phyloP scores from a whole-genome alignment of 1,284 basidiomycete species.

The Hemileccinum hortonii region DNA sequence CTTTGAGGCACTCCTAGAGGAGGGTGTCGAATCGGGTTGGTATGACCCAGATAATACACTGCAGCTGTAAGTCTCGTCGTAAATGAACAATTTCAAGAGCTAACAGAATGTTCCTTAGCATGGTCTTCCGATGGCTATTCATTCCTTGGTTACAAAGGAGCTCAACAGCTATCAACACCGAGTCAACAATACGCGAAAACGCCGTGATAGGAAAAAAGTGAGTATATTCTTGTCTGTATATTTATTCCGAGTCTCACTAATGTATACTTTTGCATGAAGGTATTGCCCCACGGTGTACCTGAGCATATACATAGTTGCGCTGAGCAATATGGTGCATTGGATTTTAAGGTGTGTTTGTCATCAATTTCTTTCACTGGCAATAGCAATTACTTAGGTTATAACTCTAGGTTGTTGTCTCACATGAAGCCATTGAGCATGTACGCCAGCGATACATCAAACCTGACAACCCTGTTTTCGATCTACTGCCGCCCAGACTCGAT shows the following conservation, averaged over 20 bases:
- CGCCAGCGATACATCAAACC: not conserved
- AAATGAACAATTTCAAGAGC: too few relatives aligned
- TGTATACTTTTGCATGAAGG: too few relatives aligned
- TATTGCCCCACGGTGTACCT: too few relatives aligned
- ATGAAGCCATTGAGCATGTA: too few relatives aligned
- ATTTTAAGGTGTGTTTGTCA: too few relatives aligned
- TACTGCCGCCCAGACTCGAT: not conserved
- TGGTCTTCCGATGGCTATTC: constrained; percentile 23
- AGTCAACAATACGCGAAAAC: constrained; percentile 17
- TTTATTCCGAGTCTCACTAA: not conserved
- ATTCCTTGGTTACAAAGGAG: constrained; percentile 29
- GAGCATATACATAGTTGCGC: too few relatives aligned
- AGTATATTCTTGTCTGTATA: not conserved
- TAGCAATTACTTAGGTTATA: too few relatives aligned
- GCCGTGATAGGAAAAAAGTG: constrained; percentile 16
- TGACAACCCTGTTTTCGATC: not conserved
- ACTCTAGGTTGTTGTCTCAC: too few relatives aligned
- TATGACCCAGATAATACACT: not conserved
- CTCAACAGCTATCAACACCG: constrained; percentile 14
- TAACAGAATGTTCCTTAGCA: too few relatives aligned
- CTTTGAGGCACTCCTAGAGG: not conserved
- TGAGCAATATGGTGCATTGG: too few relatives aligned
- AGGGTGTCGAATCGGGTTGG: not conserved
- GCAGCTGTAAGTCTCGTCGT: not conserved
- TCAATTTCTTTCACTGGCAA: too few relatives aligned